Evolutionary conservation across 2,329 filamentous ascomycete species (phyloP).

Genomic region (Malbranchea zuffiana): DNA sequence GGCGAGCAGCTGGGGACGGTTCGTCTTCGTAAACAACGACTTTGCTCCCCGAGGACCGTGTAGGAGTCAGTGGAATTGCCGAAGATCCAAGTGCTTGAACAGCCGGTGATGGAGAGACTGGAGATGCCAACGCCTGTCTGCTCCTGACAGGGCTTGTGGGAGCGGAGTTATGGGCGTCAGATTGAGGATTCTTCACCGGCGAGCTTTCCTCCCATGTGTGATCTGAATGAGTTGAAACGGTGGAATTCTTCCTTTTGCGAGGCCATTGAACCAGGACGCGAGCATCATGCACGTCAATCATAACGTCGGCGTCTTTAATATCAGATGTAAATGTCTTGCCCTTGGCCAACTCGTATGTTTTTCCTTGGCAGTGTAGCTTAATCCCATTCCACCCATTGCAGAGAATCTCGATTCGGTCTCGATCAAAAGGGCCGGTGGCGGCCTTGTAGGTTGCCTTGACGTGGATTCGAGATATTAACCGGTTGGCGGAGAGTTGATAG

Average conservation of each 20-base stretch:
- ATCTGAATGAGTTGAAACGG: slow-evolving; percentile 47
- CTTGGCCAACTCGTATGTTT: slow-evolving; percentile 74
- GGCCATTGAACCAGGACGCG: slow-evolving; percentile 88
- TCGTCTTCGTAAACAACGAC: slow-evolving; percentile 64
- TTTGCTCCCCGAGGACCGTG: slow-evolving; percentile 34
- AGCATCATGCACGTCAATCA: slow-evolving; percentile 88
- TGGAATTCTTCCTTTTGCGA: slow-evolving; percentile 42
- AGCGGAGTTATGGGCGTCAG: slow-evolving; percentile 18
- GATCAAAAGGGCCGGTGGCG: slow-evolving; percentile 54
- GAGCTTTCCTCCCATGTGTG: slow-evolving; percentile 57
- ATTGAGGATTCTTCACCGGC: slow-evolving; percentile 35
- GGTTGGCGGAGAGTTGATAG: slow-evolving; percentile 84
- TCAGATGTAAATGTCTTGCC: slow-evolving; percentile 84
- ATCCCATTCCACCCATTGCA: slow-evolving; percentile 95
- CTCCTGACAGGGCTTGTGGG: slow-evolving; percentile 43
- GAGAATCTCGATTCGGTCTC: slow-evolving; percentile 72
- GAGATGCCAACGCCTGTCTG: slow-evolving; percentile 57
- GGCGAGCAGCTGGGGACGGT: slow-evolving; percentile 43
- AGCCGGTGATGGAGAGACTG: slow-evolving; percentile 60
- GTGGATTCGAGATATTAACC: slow-evolving; percentile 85
- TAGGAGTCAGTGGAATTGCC: slow-evolving; percentile 34
- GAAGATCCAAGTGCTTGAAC: slow-evolving; percentile 36
- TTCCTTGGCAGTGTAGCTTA: slow-evolving; percentile 82
- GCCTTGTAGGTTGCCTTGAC: slow-evolving; percentile 77
- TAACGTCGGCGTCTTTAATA: slow-evolving; percentile 77